These are phyloP conservation scores for Solanum chilense DNA, from an alignment of 257 asterid species.

Conservation along the genomic window DNA sequence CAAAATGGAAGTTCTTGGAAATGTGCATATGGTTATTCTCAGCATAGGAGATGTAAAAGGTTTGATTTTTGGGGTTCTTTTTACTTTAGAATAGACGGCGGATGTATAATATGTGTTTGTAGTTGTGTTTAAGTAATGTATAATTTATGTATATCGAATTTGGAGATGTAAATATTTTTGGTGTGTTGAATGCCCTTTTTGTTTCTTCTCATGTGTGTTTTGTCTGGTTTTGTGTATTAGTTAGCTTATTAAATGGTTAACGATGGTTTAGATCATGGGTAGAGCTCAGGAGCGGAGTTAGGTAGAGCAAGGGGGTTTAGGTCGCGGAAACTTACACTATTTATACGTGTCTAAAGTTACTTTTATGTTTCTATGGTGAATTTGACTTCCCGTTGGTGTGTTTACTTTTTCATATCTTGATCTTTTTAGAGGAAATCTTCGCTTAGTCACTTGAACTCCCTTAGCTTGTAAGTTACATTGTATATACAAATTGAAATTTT, in stretches of 20 bases:
- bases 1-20: conserved; percentile 16
- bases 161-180: not conserved
- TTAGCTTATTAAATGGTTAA: not conserved
- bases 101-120: not conserved
- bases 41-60: conserved; percentile 51
- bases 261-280: not conserved
- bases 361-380: not conserved
- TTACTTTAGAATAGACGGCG: not conserved
- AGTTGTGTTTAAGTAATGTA: not conserved
- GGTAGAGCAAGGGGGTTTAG: not conserved
- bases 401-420: not conserved
- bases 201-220: not conserved
- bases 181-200: not conserved
- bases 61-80: not conserved
- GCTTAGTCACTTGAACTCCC: not conserved
- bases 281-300: not conserved
- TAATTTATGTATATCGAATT: not conserved
- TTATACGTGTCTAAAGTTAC: not conserved
- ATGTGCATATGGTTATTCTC: conserved; percentile 15
- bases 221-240: not conserved
- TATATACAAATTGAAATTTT: not conserved
- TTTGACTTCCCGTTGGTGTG: not conserved
- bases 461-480: not conserved
- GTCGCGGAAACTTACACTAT: not conserved
- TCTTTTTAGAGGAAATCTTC: not conserved